These are phyloP conservation scores for Tylopilus sp. DNA, from an alignment of 768 basidiomycete species.

Conservation along the genomic window DNA sequence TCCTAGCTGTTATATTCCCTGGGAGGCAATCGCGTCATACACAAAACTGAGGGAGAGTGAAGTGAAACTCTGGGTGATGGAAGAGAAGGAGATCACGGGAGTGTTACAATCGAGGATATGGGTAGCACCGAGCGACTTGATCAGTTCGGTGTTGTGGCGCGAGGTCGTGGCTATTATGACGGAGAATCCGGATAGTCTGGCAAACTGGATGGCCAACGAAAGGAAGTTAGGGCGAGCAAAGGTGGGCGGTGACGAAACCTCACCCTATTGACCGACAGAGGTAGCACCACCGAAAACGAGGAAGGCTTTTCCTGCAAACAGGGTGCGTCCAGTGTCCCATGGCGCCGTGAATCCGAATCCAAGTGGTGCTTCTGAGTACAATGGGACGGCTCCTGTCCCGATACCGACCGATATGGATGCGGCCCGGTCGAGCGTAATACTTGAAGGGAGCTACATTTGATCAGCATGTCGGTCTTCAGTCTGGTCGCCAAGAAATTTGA, in stretches of 20 bases:
- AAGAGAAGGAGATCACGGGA: too few relatives aligned
- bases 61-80: too few relatives aligned
- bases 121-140: too few relatives aligned
- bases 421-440: slow-evolving; percentile 33
- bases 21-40: too few relatives aligned
- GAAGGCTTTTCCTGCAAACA: too few relatives aligned
- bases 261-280: background rate
- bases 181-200: background rate
- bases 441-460: slow-evolving; percentile 26
- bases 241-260: background rate
- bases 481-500: background rate
- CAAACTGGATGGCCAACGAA: background rate
- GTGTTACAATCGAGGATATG: too few relatives aligned
- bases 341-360: slow-evolving; percentile 16
- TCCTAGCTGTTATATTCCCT: too few relatives aligned
- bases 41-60: too few relatives aligned
- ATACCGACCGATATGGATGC: background rate
- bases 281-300: too few relatives aligned
- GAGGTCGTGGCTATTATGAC: background rate
- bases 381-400: slow-evolving; percentile 23
- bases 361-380: slow-evolving; percentile 22
- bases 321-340: too few relatives aligned
- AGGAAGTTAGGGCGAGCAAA: background rate
- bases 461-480: background rate
- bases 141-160: too few relatives aligned